Conservation (phyloP, 176 grass and related monocot genomes). For the Melocanna baccifera region DNA sequence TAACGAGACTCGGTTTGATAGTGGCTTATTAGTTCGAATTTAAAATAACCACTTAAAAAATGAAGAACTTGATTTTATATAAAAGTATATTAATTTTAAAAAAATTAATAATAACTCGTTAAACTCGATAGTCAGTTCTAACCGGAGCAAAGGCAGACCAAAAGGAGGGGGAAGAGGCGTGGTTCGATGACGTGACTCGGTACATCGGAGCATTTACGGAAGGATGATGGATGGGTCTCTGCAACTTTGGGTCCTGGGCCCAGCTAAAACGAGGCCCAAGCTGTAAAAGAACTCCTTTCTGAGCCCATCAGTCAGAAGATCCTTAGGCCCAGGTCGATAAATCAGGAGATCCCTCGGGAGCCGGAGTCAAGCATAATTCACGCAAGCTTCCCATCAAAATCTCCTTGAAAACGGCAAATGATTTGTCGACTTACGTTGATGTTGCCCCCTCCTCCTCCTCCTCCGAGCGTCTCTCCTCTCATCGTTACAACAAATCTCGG, state of each 20-base stretch:
- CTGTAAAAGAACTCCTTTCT: too few species aligned
- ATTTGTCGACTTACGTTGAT: background rate
- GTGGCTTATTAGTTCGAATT: too few species aligned
- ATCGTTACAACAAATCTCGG: too few species aligned
- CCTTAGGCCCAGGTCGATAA: background rate
- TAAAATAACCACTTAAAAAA: too few species aligned
- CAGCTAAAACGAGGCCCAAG: background rate
- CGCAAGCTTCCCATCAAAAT: background rate
- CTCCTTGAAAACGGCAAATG: background rate
- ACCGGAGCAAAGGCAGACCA: background rate
- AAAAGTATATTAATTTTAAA: too few species aligned
- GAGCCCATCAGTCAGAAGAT: background rate
- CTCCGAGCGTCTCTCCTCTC: too few species aligned
- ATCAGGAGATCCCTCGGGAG: background rate
- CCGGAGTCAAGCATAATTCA: background rate
- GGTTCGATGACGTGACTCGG: background rate
- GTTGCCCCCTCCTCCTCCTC: too few species aligned
- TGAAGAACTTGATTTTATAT: too few species aligned
- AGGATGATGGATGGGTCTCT: background rate
- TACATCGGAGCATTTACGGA: background rate
- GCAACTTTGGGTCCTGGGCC: background rate
- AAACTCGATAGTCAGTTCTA: too few species aligned
- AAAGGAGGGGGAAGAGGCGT: background rate
- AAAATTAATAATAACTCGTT: too few species aligned
- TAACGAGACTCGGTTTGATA: too few species aligned